Evolutionary conservation across 2,329 filamentous ascomycete species (phyloP).

Genomic region (Penicillium concentricum): DNA sequence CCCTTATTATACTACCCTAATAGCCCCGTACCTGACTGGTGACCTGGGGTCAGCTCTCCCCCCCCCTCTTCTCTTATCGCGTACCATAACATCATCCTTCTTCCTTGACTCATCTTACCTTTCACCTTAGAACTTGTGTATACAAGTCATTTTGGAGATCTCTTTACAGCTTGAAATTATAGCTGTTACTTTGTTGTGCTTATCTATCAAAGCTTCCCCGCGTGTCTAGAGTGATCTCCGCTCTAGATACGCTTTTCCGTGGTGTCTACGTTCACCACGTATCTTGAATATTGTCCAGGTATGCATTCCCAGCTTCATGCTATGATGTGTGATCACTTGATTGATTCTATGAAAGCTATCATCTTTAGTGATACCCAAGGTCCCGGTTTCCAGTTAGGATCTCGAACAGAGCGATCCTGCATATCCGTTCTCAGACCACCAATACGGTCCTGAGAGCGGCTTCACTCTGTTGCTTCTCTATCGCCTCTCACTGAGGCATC

Average conservation of each 20-base stretch:
- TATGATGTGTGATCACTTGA: background rate
- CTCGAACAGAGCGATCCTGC: slow-evolving; percentile 2
- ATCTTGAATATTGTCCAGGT: slow-evolving; percentile 6
- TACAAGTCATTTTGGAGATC: slow-evolving; percentile 9
- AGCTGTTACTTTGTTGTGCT: slow-evolving; percentile 25
- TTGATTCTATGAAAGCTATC: slow-evolving; percentile 3
- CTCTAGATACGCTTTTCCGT: slow-evolving; percentile 25
- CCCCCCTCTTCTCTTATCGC: slow-evolving; percentile 19
- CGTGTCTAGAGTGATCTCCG: slow-evolving; percentile 28
- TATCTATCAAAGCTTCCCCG: slow-evolving; percentile 30
- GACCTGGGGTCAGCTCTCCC: slow-evolving; percentile 11
- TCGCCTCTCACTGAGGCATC: slow-evolving; percentile 33
- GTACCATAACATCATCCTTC: slow-evolving; percentile 11
- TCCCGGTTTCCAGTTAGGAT: background rate
- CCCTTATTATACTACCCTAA: slow-evolving; percentile 8
- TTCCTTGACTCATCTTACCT: slow-evolving; percentile 8
- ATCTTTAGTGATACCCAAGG: slow-evolving; percentile 10
- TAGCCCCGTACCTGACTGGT: slow-evolving; percentile 12
- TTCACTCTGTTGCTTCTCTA: slow-evolving; percentile 6
- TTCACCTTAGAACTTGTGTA: background rate
- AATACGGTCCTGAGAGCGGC: slow-evolving; percentile 34
- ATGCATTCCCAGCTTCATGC: background rate
- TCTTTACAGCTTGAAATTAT: slow-evolving; percentile 7
- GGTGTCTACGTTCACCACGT: background rate
- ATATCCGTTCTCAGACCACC: slow-evolving; percentile 36